phyloP scores from a whole-genome alignment of 1,284 basidiomycete species.

The Erythrobasidium hasegawianum region DNA sequence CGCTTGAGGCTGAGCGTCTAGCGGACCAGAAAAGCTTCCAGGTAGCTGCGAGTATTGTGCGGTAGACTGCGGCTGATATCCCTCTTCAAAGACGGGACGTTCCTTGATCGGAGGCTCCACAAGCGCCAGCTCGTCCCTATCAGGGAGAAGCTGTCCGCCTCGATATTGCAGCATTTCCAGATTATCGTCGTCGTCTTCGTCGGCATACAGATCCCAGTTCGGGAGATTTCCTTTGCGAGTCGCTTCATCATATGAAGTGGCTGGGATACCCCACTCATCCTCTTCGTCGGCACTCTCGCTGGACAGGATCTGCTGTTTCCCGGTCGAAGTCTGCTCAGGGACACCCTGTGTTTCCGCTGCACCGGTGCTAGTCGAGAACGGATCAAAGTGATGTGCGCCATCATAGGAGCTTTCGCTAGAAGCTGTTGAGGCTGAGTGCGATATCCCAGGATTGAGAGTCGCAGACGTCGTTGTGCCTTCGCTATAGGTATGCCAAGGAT shows the following conservation, averaged over 20 bases:
- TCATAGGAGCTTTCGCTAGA: slow-evolving; percentile 30
- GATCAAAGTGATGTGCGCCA: slow-evolving; percentile 5
- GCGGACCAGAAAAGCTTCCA: not conserved
- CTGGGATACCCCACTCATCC: slow-evolving; percentile 32
- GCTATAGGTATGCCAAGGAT: slow-evolving; percentile 27
- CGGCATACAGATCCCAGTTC: slow-evolving; percentile 50
- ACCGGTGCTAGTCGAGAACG: not conserved
- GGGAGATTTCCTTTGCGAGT: not conserved
- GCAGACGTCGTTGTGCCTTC: slow-evolving; percentile 4
- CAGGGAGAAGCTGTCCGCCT: slow-evolving; percentile 25
- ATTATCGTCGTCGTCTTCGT: slow-evolving; percentile 69
- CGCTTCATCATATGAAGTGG: slow-evolving; percentile 18
- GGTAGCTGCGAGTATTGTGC: slow-evolving; percentile 33
- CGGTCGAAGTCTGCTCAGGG: not conserved
- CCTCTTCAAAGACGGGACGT: slow-evolving; percentile 30
- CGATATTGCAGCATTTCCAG: slow-evolving; percentile 14
- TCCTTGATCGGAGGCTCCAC: slow-evolving; percentile 32
- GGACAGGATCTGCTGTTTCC: slow-evolving; percentile 28
- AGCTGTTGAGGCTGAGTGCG: slow-evolving; percentile 29
- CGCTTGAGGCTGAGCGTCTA: not conserved
- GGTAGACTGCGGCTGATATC: slow-evolving; percentile 26
- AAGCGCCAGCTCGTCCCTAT: slow-evolving; percentile 15
- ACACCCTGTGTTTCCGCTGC: not conserved
- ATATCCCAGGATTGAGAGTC: slow-evolving; percentile 17
- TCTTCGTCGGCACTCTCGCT: slow-evolving; percentile 17